Base-by-base conservation (phyloP, 2,329 filamentous ascomycete genomes). In the Stagonosporopsis vannaccii region DNA sequence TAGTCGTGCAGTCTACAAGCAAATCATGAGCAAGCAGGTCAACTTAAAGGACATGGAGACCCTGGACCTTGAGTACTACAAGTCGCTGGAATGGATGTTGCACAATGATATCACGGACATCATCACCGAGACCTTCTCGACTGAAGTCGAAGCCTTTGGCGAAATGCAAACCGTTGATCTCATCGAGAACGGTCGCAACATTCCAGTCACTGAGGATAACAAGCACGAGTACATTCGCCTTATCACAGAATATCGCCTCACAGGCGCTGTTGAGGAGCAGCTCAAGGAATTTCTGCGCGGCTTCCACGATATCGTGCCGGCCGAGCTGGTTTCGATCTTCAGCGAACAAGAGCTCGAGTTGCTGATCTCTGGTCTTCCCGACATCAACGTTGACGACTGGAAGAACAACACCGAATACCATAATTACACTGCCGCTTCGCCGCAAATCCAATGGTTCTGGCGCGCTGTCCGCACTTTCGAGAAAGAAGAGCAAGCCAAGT, bases 361-460 rank as follows among this genome's bases (percentile, higher is more conserved):
- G 43, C 84, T 99, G 59, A 99, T 99, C 72, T 99, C 95, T 46
- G 95, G 95, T 73, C 84, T 99, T 47, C 95, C 95, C 1, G 95
- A 99, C 72, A 97, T 99, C 66, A 94, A 99, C 67, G 87, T 98
- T 36, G 95, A 99, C 71, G 95, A 99, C 79, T 99, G 95, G 95
- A 97, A 97, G 85, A 92, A 91, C 79, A 97, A 97, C 78, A 96
- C 94, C 2, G 96, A 99, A 74, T 98, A 99, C 70, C 94, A 98
- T 78, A 98, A 98, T 77, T 99, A 99, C 80, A 92, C 87, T 4
- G 89, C 91, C 28, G 94, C 93, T 0, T 97, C 95, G 3, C 91
- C 92, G 40, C 96, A 99, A 75, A 97, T 99, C 57, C 93, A 98
- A 76, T 99, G 95, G 95, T 99, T 99, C 86, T 99, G 95, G 95